Evolutionary conservation across 2,329 filamentous ascomycete genomes (phyloP), one percentile per base, ranked within the genome.

Genomic region (Aspergillus ruber): DNA sequence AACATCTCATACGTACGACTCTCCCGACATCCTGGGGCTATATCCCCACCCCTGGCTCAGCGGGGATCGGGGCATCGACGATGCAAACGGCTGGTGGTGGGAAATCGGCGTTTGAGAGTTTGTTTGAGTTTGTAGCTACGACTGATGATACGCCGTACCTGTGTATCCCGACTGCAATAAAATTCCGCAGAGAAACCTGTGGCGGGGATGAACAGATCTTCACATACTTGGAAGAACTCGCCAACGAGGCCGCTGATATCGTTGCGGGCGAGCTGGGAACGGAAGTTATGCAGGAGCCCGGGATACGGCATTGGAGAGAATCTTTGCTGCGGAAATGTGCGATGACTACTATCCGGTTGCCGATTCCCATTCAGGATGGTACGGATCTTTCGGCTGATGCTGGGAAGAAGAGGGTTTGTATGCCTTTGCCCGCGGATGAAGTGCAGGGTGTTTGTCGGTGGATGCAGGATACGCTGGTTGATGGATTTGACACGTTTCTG

Each of bases 11-110:
- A 38, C 79, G 82, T 12, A 83, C 83, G 2, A 84, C 88, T 0
- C 66, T 94, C 25, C 87, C 89, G 0, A 95, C 89, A 0, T 89
- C 84, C 35, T 87, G 90, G 64, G 86, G 88, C 0, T 95, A 88
- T 65, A 61, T 79, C 0, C 76, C 87, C 0, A 43, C 47, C 2
- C 49, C 58, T 1, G 32, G 47, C 2, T 55, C 61, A 5, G 21
- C 8, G 12, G 25, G 52, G 27, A 81, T 82, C 52, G 74, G 74
- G 4, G 59, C 63, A 0, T 90, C 57, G 2, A 51, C 53, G 10
- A 42, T 56, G 80, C 49, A 75, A 3, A 69, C 50, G 33, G 48
- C 45, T 15, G 40, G 40, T 3, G 6, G 17, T 49, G 44, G 23
- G 42, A 84, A 84, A 57, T 77, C 78, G 7, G 61, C 66, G 0